Base-by-base conservation (phyloP, 2,329 filamentous ascomycete species). In the Diaporthe capsici region DNA sequence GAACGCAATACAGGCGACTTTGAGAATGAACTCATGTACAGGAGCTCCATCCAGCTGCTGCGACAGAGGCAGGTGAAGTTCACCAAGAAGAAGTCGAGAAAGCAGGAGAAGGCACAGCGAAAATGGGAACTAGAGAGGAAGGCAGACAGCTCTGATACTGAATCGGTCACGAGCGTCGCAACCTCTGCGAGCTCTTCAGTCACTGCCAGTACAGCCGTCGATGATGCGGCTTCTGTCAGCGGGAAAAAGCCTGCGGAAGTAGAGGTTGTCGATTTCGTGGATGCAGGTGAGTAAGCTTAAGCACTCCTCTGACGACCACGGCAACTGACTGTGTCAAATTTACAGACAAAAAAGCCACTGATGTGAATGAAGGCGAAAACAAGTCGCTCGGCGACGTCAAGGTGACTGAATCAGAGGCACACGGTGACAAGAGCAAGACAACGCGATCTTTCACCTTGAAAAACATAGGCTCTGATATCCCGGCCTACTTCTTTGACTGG, bases 1-100 rank as follows among this genome's bases (percentile, higher is more conserved):
- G 49, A 58, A 7, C 58, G 47, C 17, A 67, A 67, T 6, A 31
- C 73, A 20, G 75, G 75, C 22, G 39, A 58, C 28, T 74, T 76
- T 20, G 72, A 71, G 25, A 31, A 60, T 15, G 63, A 76, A 37
- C 37, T 76, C n/a, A 17, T 65, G 1, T 51, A 20, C 15, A 71
- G 75, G 7, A 28, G 28, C 20, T 15, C 58, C 3, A 25, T 74
- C 12, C 47, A 39, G 9, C 6, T 31, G 8, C 17, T 67, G 5
- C 65, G 58, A 7, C 17, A 44, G 10, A 34, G 31, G 20, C 72
- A 58, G 9, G 10, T 47, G 37, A 37, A 28, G 12, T 34, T 49
- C 6, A 39, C 57, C 58, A 67, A 65, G 47, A 10, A 9, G 10
- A n/a, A 25, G 10, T 67, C 72, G 22, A 39, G 31, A 22, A 22